Conservation (phyloP, 2,329 filamentous ascomycete genomes). For the Colletotrichum sidae region DNA sequence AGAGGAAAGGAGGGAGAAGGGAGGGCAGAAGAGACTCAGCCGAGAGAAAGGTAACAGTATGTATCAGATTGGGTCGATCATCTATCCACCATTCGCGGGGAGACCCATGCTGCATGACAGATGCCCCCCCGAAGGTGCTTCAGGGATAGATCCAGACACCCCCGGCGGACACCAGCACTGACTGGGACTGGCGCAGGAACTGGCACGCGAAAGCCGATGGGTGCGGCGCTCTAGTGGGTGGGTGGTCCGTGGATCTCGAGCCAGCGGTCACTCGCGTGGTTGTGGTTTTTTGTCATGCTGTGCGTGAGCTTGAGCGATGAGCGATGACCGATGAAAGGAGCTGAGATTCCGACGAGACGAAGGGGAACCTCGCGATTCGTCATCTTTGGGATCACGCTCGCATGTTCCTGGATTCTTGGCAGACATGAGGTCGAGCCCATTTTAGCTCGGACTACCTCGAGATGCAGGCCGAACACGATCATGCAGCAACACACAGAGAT, state of each 20-base stretch:
- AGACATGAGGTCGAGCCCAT: conserved; percentile 7
- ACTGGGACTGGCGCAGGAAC: conserved; percentile 38
- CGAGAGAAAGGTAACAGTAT: conserved; percentile 38
- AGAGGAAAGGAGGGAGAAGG: conserved; percentile 30
- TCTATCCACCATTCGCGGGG: conserved; percentile 36
- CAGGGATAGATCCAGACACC: conserved; percentile 37
- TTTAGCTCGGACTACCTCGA: conserved; percentile 26
- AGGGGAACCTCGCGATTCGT: conserved; percentile 3
- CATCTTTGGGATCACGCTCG: conserved; percentile 5
- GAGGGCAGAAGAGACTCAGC: conserved; percentile 19
- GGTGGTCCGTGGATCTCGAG: conserved; percentile 32
- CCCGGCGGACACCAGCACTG: conserved; percentile 37
- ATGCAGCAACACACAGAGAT: not conserved
- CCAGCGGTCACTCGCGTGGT: conserved; percentile 27
- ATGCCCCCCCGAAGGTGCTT: conserved; percentile 30
- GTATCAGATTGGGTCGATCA: conserved; percentile 39
- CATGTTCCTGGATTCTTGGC: conserved; percentile 9
- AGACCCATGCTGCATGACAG: conserved; percentile 38
- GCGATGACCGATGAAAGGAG: no score
- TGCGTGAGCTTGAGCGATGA: not conserved
- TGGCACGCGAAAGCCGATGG: conserved; percentile 38
- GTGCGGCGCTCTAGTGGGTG: conserved; percentile 34
- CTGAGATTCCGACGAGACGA: conserved; percentile 2
- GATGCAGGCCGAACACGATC: conserved; percentile 25
- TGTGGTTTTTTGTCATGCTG: conserved; percentile 16